Evolutionary conservation across 1,139 yeast genomes (phyloP), one percentile per base, ranked within the genome.

Genomic region (Sugiyamaella paludigena): DNA sequence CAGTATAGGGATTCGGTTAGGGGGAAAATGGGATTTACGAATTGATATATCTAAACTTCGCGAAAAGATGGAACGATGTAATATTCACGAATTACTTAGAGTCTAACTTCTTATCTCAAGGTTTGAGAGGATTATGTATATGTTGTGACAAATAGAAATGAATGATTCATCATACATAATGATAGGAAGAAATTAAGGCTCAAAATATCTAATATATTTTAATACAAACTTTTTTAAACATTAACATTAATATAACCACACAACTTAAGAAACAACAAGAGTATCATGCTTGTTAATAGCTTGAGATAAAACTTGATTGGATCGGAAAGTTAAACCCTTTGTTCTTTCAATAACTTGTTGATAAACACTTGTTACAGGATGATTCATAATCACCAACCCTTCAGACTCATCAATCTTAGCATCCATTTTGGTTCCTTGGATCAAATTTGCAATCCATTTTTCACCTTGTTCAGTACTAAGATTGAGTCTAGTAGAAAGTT

Each of bases 291-390:
- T 66, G 57, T 61, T 61, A 40, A 60, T 48, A 41, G 68, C 68
- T 52, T 67, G 68, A 40, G 64, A 54, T 46, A 79, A 68, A 45
- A 78, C 71, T 64, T 79, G 83, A 60, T 73, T 76, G 28, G 82
- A 76, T 61, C 80, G 74, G 67, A 77, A 79, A 31, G 79, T 74
- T 58, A 80, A 68, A 5, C 80, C 81, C 71, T 79, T 80, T 26
- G 84, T 79, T 64, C 76, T 79, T 58, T 80, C 84, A 59, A 77
- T 76, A 38, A 80, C 78, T 58, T 79, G 81, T 60, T 77, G 81
- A 64, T 78, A 78, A 30, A 76, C 79, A 50, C 72, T 64, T 40
- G 71, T 65, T 9, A 68, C 62, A 47, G 75, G 74, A 58, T 75
- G 76, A 64, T 73, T 71, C 68, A 79, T 70, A 51, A 77, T 67